These are phyloP conservation scores for Auricularia cornea DNA, from an alignment of 768 basidiomycete genomes.

Conservation along the genomic window DNA sequence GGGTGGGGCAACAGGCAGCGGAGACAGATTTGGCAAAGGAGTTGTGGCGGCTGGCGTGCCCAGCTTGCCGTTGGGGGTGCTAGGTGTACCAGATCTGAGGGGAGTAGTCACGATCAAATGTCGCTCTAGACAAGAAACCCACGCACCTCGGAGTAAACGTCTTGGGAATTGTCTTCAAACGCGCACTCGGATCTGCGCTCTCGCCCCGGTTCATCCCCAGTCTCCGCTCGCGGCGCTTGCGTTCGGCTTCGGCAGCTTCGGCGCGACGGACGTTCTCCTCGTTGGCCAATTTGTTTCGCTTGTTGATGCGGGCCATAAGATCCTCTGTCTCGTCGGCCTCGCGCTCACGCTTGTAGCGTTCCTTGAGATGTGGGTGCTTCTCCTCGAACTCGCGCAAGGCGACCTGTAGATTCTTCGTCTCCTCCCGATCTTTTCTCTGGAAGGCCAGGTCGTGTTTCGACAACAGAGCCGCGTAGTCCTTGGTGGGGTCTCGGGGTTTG, in stretches of 20 bases:
- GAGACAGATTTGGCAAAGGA: not conserved
- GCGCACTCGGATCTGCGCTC: not conserved
- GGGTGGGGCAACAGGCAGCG: not conserved
- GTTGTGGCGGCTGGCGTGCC: not conserved
- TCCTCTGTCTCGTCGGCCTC: slow-evolving; percentile 29
- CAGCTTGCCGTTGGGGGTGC: not conserved
- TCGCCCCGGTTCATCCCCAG: no score
- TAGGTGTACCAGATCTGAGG: not conserved
- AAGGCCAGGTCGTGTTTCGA: no score
- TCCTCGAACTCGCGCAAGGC: not conserved
- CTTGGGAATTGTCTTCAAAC: not conserved
- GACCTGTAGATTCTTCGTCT: no score
- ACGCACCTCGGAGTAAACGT: not conserved
- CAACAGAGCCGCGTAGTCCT: no score
- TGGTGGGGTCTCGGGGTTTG: not conserved
- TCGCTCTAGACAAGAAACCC: not conserved
- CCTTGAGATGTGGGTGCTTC: not conserved
- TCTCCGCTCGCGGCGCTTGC: slow-evolving; percentile 55
- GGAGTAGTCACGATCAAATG: not conserved
- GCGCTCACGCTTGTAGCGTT: not conserved
- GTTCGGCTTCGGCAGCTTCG: slow-evolving; percentile 60
- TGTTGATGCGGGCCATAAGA: slow-evolving; percentile 72
- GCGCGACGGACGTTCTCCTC: slow-evolving; percentile 70
- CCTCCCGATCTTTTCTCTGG: no score
- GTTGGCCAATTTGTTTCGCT: slow-evolving; percentile 82